Percentiles rank a stretch among this genome's conserved stretches.
Evolutionary conservation across 2,329 filamentous ascomycete genomes (phyloP).

Genomic region (Trichoderma sp.): DNA sequence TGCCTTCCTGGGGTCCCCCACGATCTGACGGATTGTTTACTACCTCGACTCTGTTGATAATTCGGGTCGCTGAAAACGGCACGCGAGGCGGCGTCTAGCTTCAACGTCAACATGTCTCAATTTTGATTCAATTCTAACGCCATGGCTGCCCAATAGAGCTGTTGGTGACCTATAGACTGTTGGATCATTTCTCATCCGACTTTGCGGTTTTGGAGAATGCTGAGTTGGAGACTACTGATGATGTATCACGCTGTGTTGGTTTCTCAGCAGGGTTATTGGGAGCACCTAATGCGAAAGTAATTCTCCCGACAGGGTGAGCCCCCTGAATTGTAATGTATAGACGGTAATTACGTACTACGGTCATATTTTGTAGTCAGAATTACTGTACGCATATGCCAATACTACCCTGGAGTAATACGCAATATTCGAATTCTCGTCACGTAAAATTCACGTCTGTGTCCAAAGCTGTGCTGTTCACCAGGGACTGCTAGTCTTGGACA

Average conservation of each 20-base stretch:
- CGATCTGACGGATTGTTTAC: slow-evolving; percentile 11
- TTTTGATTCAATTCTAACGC: neutral
- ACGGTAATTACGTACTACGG: neutral
- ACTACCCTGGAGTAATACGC: neutral
- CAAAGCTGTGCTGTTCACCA: no score
- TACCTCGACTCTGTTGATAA: neutral
- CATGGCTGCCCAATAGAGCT: neutral
- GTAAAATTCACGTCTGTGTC: no score
- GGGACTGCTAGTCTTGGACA: no score
- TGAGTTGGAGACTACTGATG: neutral
- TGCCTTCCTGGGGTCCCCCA: slow-evolving; percentile 4
- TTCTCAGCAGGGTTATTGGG: neutral
- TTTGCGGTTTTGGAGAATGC: neutral
- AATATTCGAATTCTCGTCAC: no score
- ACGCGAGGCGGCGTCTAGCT: neutral
- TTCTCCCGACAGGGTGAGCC: neutral
- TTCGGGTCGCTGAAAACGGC: slow-evolving; percentile 1
- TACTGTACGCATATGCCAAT: neutral
- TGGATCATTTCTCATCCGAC: neutral
- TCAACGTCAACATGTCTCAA: neutral
- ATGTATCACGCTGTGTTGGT: neutral
- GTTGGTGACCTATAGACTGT: neutral
- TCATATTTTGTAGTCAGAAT: neutral
- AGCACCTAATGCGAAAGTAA: neutral
- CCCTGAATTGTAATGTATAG: neutral